A percentile compares a stretch with the other conserved stretches of the same genome.
phyloP scores from a whole-genome alignment of 371 early-diverging fungal species.

The Blakeslea trispora region DNA sequence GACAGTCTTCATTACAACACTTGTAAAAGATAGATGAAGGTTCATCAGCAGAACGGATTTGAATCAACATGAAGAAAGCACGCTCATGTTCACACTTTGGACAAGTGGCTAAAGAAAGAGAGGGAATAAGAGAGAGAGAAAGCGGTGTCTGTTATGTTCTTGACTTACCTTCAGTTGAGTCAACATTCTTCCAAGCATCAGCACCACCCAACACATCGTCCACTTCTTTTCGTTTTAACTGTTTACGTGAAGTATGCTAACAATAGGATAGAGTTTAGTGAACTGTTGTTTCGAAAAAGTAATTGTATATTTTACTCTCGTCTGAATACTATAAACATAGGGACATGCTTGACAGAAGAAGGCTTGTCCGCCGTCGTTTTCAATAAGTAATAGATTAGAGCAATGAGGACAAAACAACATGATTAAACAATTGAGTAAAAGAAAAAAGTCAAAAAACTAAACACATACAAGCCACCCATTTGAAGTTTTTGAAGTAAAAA shows the following conservation, averaged over 20 bases:
- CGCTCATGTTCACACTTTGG: slow-evolving; percentile 87
- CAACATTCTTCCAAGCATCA: slow-evolving; percentile 91
- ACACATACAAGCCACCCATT: slow-evolving; percentile 4
- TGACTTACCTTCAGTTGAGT: slow-evolving; percentile 82
- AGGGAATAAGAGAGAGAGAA: slow-evolving; percentile 6
- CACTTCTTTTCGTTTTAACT: slow-evolving; percentile 80
- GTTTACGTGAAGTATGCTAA: slow-evolving; percentile 57
- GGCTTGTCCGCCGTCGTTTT: slow-evolving; percentile 68
- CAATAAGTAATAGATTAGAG: slow-evolving; percentile 79
- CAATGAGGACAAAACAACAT: slow-evolving; percentile 92
- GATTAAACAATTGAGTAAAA: neutral
- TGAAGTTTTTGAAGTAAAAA: too few species aligned
- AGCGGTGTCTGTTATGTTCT: neutral
- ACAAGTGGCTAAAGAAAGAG: slow-evolving; percentile 59
- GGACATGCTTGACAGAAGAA: slow-evolving; percentile 92
- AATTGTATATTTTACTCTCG: too few species aligned
- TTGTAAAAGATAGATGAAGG: slow-evolving; percentile 92
- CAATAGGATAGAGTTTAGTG: too few species aligned
- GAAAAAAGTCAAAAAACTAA: neutral
- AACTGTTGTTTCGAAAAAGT: too few species aligned
- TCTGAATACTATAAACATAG: slow-evolving; percentile 73
- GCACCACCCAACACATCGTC: slow-evolving; percentile 95
- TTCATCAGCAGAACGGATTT: slow-evolving; percentile 96
- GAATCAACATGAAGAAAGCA: slow-evolving; percentile 93
- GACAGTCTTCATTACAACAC: slow-evolving; percentile 70